Conservation (phyloP, 108 stramenopile genomes). For the Mediolabrus comicus region DNA sequence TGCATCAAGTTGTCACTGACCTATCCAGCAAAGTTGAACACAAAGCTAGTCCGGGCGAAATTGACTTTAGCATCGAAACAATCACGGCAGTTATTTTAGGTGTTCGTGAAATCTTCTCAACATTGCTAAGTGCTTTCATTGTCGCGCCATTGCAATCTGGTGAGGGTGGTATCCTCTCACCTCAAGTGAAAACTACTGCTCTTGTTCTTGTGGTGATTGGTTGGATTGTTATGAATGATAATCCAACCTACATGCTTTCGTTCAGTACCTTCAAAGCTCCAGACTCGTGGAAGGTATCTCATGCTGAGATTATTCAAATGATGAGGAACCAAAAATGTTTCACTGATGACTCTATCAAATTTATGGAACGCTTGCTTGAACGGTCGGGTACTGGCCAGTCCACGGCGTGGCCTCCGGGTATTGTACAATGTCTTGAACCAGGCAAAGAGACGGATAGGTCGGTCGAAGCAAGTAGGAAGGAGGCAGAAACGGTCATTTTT, state of each 20-base stretch:
- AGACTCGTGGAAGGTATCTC: constrained; percentile 86
- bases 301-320: constrained; percentile 88
- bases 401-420: constrained; percentile 98
- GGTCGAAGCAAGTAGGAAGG: constrained; percentile 88
- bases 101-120: constrained; percentile 56
- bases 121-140: constrained; percentile 49
- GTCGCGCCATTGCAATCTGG: constrained; percentile 45
- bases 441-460: constrained; percentile 78
- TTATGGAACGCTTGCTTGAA: constrained; percentile 88
- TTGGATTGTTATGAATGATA: constrained; percentile 71
- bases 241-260: constrained; percentile 89
- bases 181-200: constrained; percentile 74
- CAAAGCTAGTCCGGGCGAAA: constrained; percentile 48
- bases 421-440: constrained; percentile 71
- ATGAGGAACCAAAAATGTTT: constrained; percentile 92
- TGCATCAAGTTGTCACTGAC: constrained; percentile 74
- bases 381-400: constrained; percentile 92
- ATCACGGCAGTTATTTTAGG: constrained; percentile 53
- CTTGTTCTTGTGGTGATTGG: constrained; percentile 64
- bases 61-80: constrained; percentile 54
- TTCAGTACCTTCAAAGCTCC: constrained; percentile 96
- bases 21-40: constrained; percentile 43
- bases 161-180: constrained; percentile 65
- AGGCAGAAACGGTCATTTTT: constrained; percentile 93
- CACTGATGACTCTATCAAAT: constrained; percentile 81